These are phyloP conservation scores for Penicillium paradoxum DNA, from an alignment of 495 filamentous ascomycete species.

Conservation along the genomic window DNA sequence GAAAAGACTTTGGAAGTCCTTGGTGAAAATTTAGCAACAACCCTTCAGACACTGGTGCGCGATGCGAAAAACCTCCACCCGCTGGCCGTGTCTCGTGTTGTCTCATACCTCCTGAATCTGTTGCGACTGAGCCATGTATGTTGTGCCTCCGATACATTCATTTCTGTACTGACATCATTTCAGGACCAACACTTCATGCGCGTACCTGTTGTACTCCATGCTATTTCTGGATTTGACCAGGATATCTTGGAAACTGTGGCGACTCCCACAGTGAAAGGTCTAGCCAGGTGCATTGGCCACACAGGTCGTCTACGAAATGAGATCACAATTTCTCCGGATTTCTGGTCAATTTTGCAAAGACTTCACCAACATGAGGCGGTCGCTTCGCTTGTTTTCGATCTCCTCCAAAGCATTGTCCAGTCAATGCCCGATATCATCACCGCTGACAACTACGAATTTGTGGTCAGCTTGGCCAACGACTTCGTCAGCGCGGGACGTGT, in stretches of 20 bases:
- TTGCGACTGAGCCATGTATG: constrained; percentile 84
- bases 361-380: constrained; percentile 63
- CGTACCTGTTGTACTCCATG: constrained; percentile 87
- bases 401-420: constrained; percentile 68
- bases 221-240: constrained; percentile 79
- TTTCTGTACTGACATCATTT: constrained; percentile 25
- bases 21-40: constrained; percentile 73
- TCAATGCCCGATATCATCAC: constrained; percentile 70
- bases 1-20: constrained; percentile 61
- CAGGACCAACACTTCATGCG: constrained; percentile 87
- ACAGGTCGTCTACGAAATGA: constrained; percentile 76
- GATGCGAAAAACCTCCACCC: constrained; percentile 74
- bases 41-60: constrained; percentile 73
- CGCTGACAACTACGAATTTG: constrained; percentile 90
- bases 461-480: constrained; percentile 76
- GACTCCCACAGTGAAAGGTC: constrained; percentile 66
- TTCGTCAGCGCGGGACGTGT: constrained; percentile 83
- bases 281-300: constrained; percentile 72
- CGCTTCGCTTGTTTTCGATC: constrained; percentile 72
- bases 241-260: constrained; percentile 72
- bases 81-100: constrained; percentile 71
- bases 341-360: constrained; percentile 86
- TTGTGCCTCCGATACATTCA: background rate
- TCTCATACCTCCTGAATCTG: constrained; percentile 81
- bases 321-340: constrained; percentile 92